These are phyloP conservation scores for Aspergillus piperis DNA, from an alignment of 2,329 filamentous ascomycete species.

Conservation along the genomic window DNA sequence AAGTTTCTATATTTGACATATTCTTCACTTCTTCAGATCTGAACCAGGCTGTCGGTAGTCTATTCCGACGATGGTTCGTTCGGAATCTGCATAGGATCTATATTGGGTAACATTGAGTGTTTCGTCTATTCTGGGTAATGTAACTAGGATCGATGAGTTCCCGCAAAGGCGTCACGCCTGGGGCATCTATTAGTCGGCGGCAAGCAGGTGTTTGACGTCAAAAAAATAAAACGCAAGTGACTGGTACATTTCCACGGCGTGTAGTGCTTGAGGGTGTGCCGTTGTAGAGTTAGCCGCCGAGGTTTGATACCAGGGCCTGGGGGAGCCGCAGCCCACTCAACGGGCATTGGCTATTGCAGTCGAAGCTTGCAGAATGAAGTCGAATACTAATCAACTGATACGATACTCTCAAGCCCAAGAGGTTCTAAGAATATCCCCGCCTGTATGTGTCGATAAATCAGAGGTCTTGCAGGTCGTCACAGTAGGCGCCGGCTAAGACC, in stretches of 20 bases:
- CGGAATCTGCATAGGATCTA: constrained; percentile 25
- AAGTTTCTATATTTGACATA: constrained; percentile 45
- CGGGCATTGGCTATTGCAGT: constrained; percentile 9
- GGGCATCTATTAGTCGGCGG: constrained; percentile 21
- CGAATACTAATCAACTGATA: constrained; percentile 2
- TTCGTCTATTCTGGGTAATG: constrained; percentile 30
- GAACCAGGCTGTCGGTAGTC: constrained; percentile 18
- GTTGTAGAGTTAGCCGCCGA: constrained; percentile 21
- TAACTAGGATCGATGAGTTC: constrained; percentile 21
- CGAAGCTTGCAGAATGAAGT: background rate
- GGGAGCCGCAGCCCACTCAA: constrained; percentile 15
- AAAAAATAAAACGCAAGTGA: background rate
- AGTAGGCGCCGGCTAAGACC: constrained; percentile 29
- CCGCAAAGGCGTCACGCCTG: constrained; percentile 16
- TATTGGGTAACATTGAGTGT: constrained; percentile 26
- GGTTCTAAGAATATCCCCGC: constrained; percentile 28
- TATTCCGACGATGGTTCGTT: constrained; percentile 25
- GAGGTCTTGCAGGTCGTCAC: constrained; percentile 19
- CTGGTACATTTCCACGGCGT: constrained; percentile 12
- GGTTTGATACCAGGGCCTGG: constrained; percentile 14
- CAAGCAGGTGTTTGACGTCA: constrained; percentile 15
- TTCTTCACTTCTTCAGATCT: constrained; percentile 32
- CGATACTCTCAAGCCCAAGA: constrained; percentile 23
- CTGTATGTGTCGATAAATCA: constrained; percentile 9
- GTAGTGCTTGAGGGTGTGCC: constrained; percentile 11